A percentile compares a stretch with the other conserved stretches of the same genome.
Evolutionary conservation across 306 rosid species (phyloP).

Genomic region (Ceratonia siliqua): DNA sequence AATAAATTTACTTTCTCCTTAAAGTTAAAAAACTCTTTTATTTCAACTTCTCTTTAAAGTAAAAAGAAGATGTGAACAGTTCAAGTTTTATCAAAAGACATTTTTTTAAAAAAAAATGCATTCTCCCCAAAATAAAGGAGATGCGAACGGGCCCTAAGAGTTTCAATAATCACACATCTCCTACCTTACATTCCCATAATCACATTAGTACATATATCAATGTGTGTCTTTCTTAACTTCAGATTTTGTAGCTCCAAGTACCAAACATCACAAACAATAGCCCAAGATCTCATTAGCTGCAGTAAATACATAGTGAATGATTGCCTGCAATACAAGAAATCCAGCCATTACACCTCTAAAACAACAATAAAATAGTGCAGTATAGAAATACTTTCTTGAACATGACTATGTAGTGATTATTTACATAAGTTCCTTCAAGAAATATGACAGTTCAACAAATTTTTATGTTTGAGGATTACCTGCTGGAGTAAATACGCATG

Average conservation of each 20-base stretch:
- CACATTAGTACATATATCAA: too few species aligned
- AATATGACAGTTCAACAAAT: too few species aligned
- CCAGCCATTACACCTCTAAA: neutral
- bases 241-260: conserved; percentile 78
- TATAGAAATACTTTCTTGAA: conserved; percentile 63
- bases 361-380: neutral
- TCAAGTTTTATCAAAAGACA: too few species aligned
- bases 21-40: too few species aligned
- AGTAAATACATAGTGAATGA: conserved; percentile 82
- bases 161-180: conserved; percentile 22
- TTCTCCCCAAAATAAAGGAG: too few species aligned
- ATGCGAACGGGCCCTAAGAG: too few species aligned
- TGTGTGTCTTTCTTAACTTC: conserved; percentile 75
- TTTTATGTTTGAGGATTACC: too few species aligned
- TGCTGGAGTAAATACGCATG: too few species aligned
- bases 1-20: too few species aligned
- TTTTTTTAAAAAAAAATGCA: too few species aligned
- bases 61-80: too few species aligned
- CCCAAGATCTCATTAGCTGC: conserved; percentile 94
- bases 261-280: conserved; percentile 95
- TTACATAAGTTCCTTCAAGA: conserved; percentile 93
- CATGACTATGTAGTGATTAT: conserved; percentile 87
- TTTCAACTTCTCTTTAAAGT: too few species aligned
- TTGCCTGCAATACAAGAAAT: conserved; percentile 58
- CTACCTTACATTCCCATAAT: conserved; percentile 8